These are phyloP conservation scores for Pilobolus umbonatus DNA, from an alignment of 192 early-diverging fungal species.

Conservation along the genomic window DNA sequence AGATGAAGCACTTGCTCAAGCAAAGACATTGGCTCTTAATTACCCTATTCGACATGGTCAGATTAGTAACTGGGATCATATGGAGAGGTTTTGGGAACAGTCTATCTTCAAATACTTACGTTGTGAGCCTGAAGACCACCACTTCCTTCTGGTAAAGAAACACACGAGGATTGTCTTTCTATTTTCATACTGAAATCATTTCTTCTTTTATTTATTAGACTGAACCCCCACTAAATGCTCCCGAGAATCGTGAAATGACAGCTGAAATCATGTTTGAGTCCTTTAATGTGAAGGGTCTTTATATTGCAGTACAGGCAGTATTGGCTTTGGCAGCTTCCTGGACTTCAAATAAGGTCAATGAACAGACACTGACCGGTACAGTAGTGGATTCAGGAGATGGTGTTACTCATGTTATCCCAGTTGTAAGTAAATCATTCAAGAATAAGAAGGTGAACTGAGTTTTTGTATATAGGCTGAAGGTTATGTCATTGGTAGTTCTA, in stretches of 20 bases:
- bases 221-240: slow-evolving; percentile 95
- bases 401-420: slow-evolving; percentile 98
- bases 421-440: slow-evolving; percentile 49
- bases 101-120: slow-evolving; percentile 97
- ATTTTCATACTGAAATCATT: background rate
- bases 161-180: background rate
- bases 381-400: slow-evolving; percentile 99
- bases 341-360: slow-evolving; percentile 78
- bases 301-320: slow-evolving; percentile 99
- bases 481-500: slow-evolving; percentile 95
- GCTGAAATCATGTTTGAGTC: slow-evolving; percentile 99
- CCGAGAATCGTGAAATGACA: slow-evolving; percentile 98
- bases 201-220: slow-evolving; percentile 52
- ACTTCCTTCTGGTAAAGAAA: slow-evolving; percentile 76
- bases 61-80: slow-evolving; percentile 99
- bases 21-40: slow-evolving; percentile 82
- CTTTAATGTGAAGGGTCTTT: slow-evolving; percentile 95
- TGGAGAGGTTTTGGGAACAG: slow-evolving; percentile 99
- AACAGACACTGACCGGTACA: slow-evolving; percentile 93
- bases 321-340: slow-evolving; percentile 94
- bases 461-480: slow-evolving; percentile 75
- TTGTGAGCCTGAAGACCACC: slow-evolving; percentile 98
- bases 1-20: slow-evolving; percentile 87
- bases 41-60: slow-evolving; percentile 97
- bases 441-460: background rate